Conservation (phyloP, 345 rosid species). For the Linum lewisii region DNA sequence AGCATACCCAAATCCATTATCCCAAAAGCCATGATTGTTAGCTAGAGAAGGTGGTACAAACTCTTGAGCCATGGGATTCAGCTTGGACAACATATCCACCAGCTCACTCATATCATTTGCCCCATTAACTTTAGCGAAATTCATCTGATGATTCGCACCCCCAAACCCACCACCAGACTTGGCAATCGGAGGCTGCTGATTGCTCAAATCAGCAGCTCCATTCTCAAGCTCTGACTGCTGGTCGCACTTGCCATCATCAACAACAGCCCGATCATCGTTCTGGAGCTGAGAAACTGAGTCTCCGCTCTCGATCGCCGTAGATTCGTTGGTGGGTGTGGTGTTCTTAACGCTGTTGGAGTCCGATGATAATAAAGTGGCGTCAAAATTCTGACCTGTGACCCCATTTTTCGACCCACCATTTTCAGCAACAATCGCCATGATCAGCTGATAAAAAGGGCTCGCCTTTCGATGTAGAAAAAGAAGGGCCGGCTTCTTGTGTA, state of each 20-base stretch:
- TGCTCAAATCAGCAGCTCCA: constrained; percentile 13
- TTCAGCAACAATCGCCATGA: constrained; percentile 87
- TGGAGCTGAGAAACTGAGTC: constrained; percentile 16
- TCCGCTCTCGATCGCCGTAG: constrained; percentile 17
- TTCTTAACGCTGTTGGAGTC: constrained; percentile 37
- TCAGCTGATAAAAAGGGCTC: constrained; percentile 11
- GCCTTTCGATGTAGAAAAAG: constrained; percentile 11
- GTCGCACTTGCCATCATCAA: constrained; percentile 14
- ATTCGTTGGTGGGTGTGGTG: constrained; percentile 40
- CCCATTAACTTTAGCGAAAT: constrained; percentile 28
- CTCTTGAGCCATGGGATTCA: constrained; percentile 94
- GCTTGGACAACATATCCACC: constrained; percentile 72
- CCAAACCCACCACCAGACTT: constrained; percentile 24
- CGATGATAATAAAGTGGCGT: constrained; percentile 39
- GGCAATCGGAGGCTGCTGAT: no score
- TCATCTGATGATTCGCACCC: constrained; percentile 14
- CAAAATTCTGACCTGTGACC: constrained; percentile 57
- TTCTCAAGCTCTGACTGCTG: constrained; percentile 12
- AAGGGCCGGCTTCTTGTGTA: constrained; percentile 11
- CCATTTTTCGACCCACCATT: constrained; percentile 72
- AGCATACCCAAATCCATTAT: constrained; percentile 50
- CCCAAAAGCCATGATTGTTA: constrained; percentile 26
- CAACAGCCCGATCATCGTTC: constrained; percentile 25
- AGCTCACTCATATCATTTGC: constrained; percentile 56
- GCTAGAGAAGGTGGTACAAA: constrained; percentile 81